Conservation (phyloP, 225 moss, liverwort and hornwort species). For the Pleurozium schreberi region DNA sequence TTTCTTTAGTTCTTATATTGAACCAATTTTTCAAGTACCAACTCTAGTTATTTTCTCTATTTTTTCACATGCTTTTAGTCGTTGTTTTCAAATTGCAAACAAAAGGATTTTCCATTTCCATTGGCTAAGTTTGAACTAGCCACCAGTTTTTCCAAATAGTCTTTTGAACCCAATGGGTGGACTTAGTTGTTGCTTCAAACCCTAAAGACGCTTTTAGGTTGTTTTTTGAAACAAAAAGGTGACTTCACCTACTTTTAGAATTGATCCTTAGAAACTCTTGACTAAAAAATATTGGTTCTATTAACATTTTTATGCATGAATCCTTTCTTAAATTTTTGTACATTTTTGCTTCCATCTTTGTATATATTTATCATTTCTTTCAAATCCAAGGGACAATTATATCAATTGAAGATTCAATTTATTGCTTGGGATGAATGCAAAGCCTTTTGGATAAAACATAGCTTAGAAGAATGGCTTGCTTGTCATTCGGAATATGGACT, state of each 20-base stretch:
- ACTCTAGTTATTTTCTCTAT: too few species aligned
- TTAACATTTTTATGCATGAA: background rate
- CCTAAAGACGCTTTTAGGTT: fast-evolving
- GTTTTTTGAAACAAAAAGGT: background rate
- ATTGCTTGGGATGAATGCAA: background rate
- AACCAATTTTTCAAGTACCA: too few species aligned
- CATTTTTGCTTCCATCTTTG: background rate
- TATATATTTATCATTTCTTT: background rate
- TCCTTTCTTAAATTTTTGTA: background rate
- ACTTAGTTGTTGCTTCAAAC: background rate
- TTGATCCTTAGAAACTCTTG: background rate
- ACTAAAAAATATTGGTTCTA: background rate
- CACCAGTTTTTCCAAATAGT: fast-evolving
- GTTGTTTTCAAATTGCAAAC: too few species aligned
- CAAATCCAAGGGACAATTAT: background rate
- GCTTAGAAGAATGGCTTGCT: fast-evolving
- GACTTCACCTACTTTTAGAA: background rate
- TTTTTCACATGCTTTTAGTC: too few species aligned
- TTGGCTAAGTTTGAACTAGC: background rate
- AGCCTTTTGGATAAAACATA: background rate
- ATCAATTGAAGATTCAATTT: background rate
- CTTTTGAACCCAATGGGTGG: fast-evolving
- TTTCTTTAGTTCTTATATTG: too few species aligned
- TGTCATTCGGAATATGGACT: too few species aligned
- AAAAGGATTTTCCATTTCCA: too few species aligned